Evolutionary conservation across 164 flowering plant species (phyloP).

Genomic region (Liriodendron chinense): DNA sequence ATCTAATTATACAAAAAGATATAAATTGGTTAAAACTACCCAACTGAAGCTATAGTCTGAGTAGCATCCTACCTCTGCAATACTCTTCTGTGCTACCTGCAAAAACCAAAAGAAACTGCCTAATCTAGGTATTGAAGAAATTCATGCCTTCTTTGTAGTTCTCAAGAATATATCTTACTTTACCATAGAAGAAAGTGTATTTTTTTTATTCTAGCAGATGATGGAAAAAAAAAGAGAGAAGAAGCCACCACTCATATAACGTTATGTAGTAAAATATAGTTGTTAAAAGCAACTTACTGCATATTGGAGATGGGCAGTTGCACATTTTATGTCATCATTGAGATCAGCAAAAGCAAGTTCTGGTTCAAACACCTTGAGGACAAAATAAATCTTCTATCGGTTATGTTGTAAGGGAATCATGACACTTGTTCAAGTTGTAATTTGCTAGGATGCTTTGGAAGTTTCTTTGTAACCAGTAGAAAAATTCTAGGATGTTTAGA

Average conservation of each 20-base stretch:
- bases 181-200: conserved; percentile 27
- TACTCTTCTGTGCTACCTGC: too few relatives aligned
- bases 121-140: conserved; percentile 90
- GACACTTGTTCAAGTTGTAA: conserved; percentile 61
- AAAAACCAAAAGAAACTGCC: too few relatives aligned
- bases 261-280: conserved; percentile 16
- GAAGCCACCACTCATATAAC: not conserved
- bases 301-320: conserved; percentile 99
- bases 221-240: too few relatives aligned
- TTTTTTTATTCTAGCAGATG: not conserved
- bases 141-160: conserved; percentile 99
- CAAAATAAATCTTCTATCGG: not conserved
- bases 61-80: too few relatives aligned
- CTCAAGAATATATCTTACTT: conserved; percentile 76
- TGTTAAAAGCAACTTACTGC: conserved; percentile 78
- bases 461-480: conserved; percentile 67
- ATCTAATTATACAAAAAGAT: too few relatives aligned
- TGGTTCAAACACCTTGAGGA: conserved; percentile 90
- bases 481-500: conserved; percentile 82
- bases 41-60: too few relatives aligned
- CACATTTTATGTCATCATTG: conserved; percentile 97
- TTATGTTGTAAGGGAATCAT: not conserved
- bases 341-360: conserved; percentile 98
- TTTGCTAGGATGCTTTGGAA: conserved; percentile 89
- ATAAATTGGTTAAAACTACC: too few relatives aligned